Evolutionary conservation across 2,329 filamentous ascomycete species (phyloP).

Genomic region (Colletotrichum sidae): DNA sequence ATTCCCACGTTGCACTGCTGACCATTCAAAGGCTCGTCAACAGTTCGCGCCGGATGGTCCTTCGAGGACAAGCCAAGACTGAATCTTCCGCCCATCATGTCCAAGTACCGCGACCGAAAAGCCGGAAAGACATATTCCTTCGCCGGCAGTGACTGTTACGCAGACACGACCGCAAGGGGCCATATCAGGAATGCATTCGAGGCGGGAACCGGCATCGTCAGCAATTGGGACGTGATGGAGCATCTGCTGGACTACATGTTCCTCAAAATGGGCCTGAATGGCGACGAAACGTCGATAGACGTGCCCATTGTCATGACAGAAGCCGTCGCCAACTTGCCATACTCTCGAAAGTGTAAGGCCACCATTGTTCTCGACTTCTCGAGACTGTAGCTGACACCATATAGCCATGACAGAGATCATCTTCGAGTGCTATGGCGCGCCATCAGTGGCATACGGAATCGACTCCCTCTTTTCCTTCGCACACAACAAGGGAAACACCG

Average conservation of each 20-base stretch:
- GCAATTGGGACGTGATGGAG: slow-evolving; percentile 98
- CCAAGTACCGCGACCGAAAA: slow-evolving; percentile 95
- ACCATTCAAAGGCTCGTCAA: slow-evolving; percentile 76
- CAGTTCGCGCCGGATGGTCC: slow-evolving; percentile 94
- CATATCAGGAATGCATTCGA: slow-evolving; percentile 95
- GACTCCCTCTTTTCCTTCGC: slow-evolving; percentile 96
- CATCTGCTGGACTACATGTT: slow-evolving; percentile 95
- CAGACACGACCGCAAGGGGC: slow-evolving; percentile 90
- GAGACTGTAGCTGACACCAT: slow-evolving; percentile 42
- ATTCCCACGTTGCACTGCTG: slow-evolving; percentile 10
- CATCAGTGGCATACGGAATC: slow-evolving; percentile 92
- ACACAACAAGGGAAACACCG: slow-evolving; percentile 89
- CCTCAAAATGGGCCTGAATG: slow-evolving; percentile 90
- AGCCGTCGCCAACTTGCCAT: slow-evolving; percentile 89
- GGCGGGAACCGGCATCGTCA: slow-evolving; percentile 87
- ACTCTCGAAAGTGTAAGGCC: slow-evolving; percentile 82
- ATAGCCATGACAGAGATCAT: slow-evolving; percentile 96
- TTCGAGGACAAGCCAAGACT: slow-evolving; percentile 88
- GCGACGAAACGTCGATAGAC: slow-evolving; percentile 78
- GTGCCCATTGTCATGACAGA: slow-evolving; percentile 96
- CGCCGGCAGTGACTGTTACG: slow-evolving; percentile 91
- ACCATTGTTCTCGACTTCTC: background rate
- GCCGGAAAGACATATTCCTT: slow-evolving; percentile 92
- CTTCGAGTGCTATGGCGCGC: slow-evolving; percentile 94
- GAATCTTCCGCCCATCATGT: slow-evolving; percentile 87